Percentiles rank a stretch among this genome's conserved stretches.
Conservation (phyloP, 1,284 basidiomycete species). For the Hymenochaete sp. region DNA sequence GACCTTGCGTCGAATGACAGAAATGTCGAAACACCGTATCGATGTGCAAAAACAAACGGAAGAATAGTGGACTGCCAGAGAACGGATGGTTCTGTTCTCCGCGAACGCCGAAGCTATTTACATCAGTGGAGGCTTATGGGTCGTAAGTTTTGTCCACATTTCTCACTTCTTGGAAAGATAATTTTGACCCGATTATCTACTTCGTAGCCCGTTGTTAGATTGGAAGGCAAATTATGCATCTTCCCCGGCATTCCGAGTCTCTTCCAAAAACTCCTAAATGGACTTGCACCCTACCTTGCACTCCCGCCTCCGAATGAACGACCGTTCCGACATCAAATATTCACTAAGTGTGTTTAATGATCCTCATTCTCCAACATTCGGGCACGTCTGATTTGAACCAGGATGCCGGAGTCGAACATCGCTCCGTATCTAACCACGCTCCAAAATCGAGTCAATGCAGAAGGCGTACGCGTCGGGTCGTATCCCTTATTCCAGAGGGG, state of each 20-base stretch:
- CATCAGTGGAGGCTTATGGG: slow-evolving; percentile 73
- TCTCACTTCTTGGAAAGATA: not conserved
- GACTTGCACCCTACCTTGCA: slow-evolving; percentile 64
- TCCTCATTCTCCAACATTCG: too few species aligned
- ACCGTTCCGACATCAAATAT: slow-evolving; percentile 69
- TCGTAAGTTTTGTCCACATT: slow-evolving; percentile 40
- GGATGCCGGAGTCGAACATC: slow-evolving; percentile 80
- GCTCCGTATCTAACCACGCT: slow-evolving; percentile 81
- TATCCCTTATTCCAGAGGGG: slow-evolving; percentile 63
- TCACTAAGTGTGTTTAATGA: too few species aligned
- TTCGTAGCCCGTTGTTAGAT: slow-evolving; percentile 68
- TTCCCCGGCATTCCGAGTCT: slow-evolving; percentile 87
- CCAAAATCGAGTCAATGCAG: slow-evolving; percentile 63
- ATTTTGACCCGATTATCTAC: not conserved
- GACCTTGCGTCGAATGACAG: slow-evolving; percentile 71
- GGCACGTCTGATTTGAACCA: too few species aligned
- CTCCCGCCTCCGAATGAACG: slow-evolving; percentile 64
- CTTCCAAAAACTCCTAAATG: slow-evolving; percentile 74
- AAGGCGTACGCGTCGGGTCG: slow-evolving; percentile 78
- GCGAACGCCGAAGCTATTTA: slow-evolving; percentile 66
- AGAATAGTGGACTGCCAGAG: slow-evolving; percentile 63
- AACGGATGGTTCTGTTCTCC: slow-evolving; percentile 82
- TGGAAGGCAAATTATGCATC: slow-evolving; percentile 78
- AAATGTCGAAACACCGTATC: slow-evolving; percentile 49
- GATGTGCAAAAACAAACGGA: slow-evolving; percentile 53